Evolutionary conservation across 2,329 filamentous ascomycete genomes (phyloP), one percentile per base, ranked within the genome.

Genomic region (Talaromyces amestolkiae): DNA sequence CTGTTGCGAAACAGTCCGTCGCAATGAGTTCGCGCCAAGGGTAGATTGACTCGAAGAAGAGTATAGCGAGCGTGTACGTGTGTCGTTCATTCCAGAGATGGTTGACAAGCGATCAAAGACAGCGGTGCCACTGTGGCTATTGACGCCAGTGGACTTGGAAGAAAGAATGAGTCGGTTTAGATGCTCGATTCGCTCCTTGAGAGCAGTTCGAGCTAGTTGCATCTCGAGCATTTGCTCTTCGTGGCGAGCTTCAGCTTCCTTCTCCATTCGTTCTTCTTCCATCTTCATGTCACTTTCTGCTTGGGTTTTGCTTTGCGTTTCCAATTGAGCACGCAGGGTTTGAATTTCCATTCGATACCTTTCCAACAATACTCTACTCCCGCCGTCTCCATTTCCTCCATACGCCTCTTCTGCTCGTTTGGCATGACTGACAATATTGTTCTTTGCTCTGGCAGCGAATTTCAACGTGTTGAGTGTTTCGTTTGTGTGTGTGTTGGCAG

Each of bases 141-240:
- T 99, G 64, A 99, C 95, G 5, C 95, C 95, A 6, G 92, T 91
- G 5, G 94, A 98, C 76, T 97, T 97, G 17, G 94, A 98, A 76
- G 92, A 96, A 66, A 99, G 81, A 69, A 99, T 98, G 59, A 99
- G 83, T 58, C 94, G 89, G 78, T 98, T 99, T 56, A 99, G 84
- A 77, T 99, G 95, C 75, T 97, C 93, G 72, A 99, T 99, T 35
- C 95, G 89, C 81, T 99, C 95, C 77, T 98, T 99, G 63, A 99
- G 81, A 0, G 95, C 95, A 0, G 95, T 99, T 49, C 95, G 88
- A 37, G 95, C 95, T 56, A 99, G 85, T 76, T 99, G 95, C 91
- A 99, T 98, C 78, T 99, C 95, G 63, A 99, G 84, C 86, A 99
- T 94, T 77, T 99, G 95, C 80, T 98, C 95, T 75, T 97, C 93